Evolutionary conservation across 139 green algal species (phyloP).

Genomic region (Coelastrella sp.): DNA sequence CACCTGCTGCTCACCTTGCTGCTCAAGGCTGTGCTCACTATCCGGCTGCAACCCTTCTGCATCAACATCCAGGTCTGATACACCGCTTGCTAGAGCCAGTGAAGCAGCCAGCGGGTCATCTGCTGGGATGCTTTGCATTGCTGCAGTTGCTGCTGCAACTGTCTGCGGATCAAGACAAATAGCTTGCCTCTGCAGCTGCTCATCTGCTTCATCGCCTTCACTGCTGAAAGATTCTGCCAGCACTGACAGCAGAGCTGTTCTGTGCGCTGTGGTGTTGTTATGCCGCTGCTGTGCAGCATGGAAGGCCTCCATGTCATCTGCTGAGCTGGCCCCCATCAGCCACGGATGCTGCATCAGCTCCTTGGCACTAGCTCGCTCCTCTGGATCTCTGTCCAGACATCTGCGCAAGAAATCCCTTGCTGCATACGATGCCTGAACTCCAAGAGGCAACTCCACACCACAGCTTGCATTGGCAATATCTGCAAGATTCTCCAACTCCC

Average conservation of each 20-base stretch:
- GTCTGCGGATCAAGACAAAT: not conserved
- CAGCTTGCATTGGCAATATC: conserved; percentile 32
- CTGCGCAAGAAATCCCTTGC: conserved; percentile 46
- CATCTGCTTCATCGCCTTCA: conserved; percentile 25
- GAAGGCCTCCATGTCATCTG: conserved; percentile 9
- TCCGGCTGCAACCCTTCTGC: not conserved
- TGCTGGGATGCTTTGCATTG: not conserved
- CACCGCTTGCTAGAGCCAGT: conserved; percentile 17
- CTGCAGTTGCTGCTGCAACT: conserved; percentile 15
- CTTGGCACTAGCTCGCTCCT: conserved; percentile 9
- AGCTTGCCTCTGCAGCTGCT: conserved; percentile 3
- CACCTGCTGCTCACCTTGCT: conserved; percentile 1
- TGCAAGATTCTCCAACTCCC: conserved; percentile 44
- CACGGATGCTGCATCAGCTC: conserved; percentile 45
- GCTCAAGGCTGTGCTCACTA: not conserved
- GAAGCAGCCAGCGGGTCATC: not conserved
- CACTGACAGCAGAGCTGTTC: conserved; percentile 27
- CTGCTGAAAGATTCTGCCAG: conserved; percentile 39
- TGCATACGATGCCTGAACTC: conserved; percentile 9
- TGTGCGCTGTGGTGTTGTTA: not conserved
- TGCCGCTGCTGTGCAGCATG: not conserved
- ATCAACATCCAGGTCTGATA: not conserved
- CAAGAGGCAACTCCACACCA: conserved; percentile 23
- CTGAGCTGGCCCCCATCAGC: conserved; percentile 15
- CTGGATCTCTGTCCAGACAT: conserved; percentile 42